These are phyloP conservation scores for Phytophthora aleatoria DNA, from an alignment of 352 stramenopile genomes.

Conservation along the genomic window DNA sequence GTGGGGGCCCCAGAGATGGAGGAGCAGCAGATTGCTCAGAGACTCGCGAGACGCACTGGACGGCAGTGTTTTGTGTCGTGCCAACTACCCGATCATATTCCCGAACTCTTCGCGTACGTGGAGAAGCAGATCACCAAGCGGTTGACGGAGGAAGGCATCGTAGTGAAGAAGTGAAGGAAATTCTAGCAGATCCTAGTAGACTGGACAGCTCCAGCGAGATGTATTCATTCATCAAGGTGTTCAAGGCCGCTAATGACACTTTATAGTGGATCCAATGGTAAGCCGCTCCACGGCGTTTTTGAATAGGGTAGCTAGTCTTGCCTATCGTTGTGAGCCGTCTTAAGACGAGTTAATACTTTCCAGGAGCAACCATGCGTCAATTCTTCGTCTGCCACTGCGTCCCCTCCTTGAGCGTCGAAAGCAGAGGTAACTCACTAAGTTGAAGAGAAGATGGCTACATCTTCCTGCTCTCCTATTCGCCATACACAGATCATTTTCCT, in stretches of 20 bases:
- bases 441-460: neutral
- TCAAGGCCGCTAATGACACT: too few species aligned
- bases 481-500: constrained; percentile 9
- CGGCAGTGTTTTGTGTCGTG: constrained; percentile 85
- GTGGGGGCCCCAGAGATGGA: constrained; percentile 71
- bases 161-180: constrained; percentile 22
- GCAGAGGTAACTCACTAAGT: neutral
- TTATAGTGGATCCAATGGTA: too few species aligned
- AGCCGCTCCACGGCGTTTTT: neutral
- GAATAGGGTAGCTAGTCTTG: neutral
- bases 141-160: constrained; percentile 55
- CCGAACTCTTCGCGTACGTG: constrained; percentile 73
- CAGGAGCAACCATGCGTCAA: neutral
- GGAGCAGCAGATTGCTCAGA: constrained; percentile 84
- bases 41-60: constrained; percentile 62
- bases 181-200: neutral
- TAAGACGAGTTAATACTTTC: too few species aligned
- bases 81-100: constrained; percentile 70
- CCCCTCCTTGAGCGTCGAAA: too few species aligned
- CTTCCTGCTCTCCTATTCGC: neutral
- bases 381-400: neutral
- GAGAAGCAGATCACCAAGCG: constrained; percentile 66
- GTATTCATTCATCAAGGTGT: neutral
- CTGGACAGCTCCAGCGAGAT: too few species aligned
- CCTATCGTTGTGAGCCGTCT: too few species aligned